These are phyloP conservation scores for Podila epigama DNA, from an alignment of 192 early-diverging fungal species.

Conservation along the genomic window DNA sequence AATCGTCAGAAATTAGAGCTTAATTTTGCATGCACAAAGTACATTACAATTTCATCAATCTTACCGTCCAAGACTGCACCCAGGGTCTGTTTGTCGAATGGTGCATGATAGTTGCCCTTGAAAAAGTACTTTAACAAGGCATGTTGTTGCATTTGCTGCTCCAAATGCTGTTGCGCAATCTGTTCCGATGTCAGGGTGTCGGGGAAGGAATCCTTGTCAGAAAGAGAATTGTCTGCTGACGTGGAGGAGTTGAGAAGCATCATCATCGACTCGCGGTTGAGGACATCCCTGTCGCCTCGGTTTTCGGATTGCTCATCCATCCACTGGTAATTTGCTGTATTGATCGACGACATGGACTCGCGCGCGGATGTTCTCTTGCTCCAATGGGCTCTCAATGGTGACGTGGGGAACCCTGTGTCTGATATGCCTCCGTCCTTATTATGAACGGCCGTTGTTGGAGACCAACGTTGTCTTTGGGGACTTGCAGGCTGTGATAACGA, in stretches of 20 bases:
- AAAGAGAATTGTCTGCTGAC: neutral
- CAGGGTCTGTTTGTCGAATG: slow-evolving; percentile 19
- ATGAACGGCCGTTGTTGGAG: neutral
- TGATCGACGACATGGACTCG: slow-evolving; percentile 26
- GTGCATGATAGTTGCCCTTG: slow-evolving; percentile 44
- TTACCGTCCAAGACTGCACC: slow-evolving; percentile 42
- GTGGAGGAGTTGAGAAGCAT: slow-evolving; percentile 29
- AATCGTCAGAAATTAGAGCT: neutral
- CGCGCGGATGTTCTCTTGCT: slow-evolving; percentile 12
- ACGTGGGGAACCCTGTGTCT: neutral
- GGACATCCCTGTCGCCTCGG: slow-evolving; percentile 3
- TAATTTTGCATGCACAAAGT: neutral
- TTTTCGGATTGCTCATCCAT: slow-evolving; percentile 20
- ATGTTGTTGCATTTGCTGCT: slow-evolving; percentile 38
- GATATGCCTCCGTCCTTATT: neutral
- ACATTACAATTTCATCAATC: neutral
- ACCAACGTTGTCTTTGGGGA: slow-evolving; percentile 1
- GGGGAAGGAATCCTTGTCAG: neutral
- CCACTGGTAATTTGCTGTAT: slow-evolving; percentile 42
- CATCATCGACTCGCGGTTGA: slow-evolving; percentile 20
- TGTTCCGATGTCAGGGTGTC: slow-evolving; percentile 7
- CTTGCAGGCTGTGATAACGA: neutral
- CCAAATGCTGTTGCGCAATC: slow-evolving; percentile 14
- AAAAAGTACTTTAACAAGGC: slow-evolving; percentile 41
- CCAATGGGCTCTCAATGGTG: neutral